Evolutionary conservation across 2,329 filamentous ascomycete genomes (phyloP), one percentile per base, ranked within the genome.

Genomic region (Leptographium flavum): DNA sequence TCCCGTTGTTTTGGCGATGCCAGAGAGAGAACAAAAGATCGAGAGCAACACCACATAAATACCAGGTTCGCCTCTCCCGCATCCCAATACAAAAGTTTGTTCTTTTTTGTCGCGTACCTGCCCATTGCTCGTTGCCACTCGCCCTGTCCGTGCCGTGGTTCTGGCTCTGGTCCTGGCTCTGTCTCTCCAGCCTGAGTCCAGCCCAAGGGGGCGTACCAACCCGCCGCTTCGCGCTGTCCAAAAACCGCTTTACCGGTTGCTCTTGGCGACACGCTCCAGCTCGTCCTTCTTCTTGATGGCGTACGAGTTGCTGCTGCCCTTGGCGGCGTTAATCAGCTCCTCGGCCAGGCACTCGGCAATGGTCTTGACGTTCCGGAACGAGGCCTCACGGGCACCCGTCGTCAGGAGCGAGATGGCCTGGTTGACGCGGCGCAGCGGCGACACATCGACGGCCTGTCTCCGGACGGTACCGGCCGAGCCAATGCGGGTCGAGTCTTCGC

Each of bases 251-350:
- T 96, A 98, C 83, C 92, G 86, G 83, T 98, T 98, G 81, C 80
- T 87, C 87, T 98, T 98, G 74, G 92, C 92, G 63, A 98, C 92
- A 92, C 92, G 92, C 84, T 98, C 92, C 76, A 98, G 74, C 84
- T 98, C 93, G 72, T 98, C 92, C 90, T 98, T 98, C 87, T 98
- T 98, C 87, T 98, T 98, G 83, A 98, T 98, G 64, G 93, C 92
- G 71, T 96, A 98, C 59, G 88, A 95, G 87, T 98, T 98, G 76
- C 85, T 93, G 82, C 84, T 93, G 66, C 92, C 92, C 87, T 98
- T 98, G 71, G 93, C 93, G 68, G 93, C 93, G 80, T 98, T 98
- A 83, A 98, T 96, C 69, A 98, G 81, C 82, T 98, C 92, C 76
- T 98, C 93, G 67, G 92, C 92, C 63, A 98, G 76, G 78, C 92